phyloP scores from a whole-genome alignment of 352 stramenopile species.

The Phytophthora ohioensis region DNA sequence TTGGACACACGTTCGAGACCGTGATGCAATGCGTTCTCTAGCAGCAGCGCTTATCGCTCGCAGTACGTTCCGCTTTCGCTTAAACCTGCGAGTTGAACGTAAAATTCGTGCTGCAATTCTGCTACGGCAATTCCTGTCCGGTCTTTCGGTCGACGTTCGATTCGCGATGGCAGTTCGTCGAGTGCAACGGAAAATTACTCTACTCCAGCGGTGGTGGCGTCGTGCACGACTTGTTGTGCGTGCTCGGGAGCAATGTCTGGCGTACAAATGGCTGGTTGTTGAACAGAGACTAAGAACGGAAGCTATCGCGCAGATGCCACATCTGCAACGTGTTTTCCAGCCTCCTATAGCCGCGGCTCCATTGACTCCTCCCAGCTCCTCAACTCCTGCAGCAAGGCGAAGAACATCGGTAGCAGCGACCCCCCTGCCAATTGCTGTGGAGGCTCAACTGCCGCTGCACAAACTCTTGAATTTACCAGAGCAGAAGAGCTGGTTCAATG shows the following conservation, averaged over 20 bases:
- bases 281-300: conserved; percentile 56
- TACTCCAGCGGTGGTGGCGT: conserved; percentile 74
- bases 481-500: conserved; percentile 59
- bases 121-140: conserved; percentile 53
- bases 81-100: conserved; percentile 50
- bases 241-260: conserved; percentile 59
- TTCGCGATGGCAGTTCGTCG: conserved; percentile 73
- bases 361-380: not conserved
- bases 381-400: conserved; percentile 14
- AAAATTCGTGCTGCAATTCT: conserved; percentile 46
- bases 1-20: conserved; percentile 48
- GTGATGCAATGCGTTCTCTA: conserved; percentile 37
- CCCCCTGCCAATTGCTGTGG: conserved; percentile 2
- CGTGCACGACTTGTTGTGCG: conserved; percentile 63
- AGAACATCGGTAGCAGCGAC: conserved; percentile 9
- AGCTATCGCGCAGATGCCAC: conserved; percentile 62
- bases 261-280: conserved; percentile 61
- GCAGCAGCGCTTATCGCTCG: conserved; percentile 43
- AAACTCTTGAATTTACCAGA: conserved; percentile 65
- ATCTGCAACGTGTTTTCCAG: conserved; percentile 67
- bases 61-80: conserved; percentile 49
- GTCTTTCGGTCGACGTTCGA: conserved; percentile 65
- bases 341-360: conserved; percentile 24
- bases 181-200: conserved; percentile 57
- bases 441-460: conserved; percentile 42